Conservation (phyloP, 192 early-diverging fungal genomes). For the Piromyces sp. region DNA sequence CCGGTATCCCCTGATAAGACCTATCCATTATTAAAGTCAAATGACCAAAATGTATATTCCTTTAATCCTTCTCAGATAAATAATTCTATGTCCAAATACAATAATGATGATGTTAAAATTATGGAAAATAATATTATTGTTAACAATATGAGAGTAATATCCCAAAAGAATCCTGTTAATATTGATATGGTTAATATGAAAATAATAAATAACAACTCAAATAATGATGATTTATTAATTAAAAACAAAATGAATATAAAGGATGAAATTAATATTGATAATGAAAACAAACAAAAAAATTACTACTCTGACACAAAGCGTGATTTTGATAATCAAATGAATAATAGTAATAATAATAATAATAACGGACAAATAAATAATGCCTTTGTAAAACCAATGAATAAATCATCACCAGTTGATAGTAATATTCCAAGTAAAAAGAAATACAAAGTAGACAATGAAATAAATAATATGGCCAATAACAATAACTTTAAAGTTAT, state of each 20-base stretch:
- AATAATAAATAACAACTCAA: background rate
- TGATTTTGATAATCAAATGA: background rate
- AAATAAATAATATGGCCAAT: background rate
- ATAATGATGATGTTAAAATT: background rate
- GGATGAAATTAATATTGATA: background rate
- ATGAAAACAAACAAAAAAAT: background rate
- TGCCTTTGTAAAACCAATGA: background rate
- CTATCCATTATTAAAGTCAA: background rate
- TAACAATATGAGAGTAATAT: background rate
- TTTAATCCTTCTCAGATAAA: background rate
- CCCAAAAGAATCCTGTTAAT: background rate
- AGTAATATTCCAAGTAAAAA: background rate
- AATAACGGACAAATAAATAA: background rate
- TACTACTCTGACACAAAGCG: background rate
- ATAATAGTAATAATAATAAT: background rate
- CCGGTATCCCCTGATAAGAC: background rate
- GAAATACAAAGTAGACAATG: background rate
- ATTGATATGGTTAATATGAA: background rate
- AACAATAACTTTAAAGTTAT: background rate
- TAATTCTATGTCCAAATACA: background rate
- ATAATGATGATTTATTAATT: background rate
- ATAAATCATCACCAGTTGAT: background rate
- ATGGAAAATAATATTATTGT: background rate
- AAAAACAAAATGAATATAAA: background rate
- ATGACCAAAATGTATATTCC: background rate